Percentiles rank a stretch among this genome's conserved stretches.
phyloP scores from a whole-genome alignment of 176 grass and related monocot genomes.

The Rhipidocladum racemiflorum region DNA sequence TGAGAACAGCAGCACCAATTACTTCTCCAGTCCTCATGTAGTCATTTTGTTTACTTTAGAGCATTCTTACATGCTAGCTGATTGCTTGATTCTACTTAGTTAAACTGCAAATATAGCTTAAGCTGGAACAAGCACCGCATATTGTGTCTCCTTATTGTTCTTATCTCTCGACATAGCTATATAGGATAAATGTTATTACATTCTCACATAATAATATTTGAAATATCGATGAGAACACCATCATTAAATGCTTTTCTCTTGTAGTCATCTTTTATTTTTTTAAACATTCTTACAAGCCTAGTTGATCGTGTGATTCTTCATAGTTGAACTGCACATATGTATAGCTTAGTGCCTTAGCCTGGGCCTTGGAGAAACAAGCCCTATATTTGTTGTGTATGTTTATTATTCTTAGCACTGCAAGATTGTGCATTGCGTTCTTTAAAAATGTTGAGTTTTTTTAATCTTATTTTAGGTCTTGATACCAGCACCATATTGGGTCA shows the following conservation, averaged over 20 bases:
- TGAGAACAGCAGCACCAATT: neutral
- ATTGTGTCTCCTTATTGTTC: neutral
- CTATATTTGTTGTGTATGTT: neutral
- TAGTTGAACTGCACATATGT: too few relatives aligned
- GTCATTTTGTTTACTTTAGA: neutral
- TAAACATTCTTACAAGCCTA: neutral
- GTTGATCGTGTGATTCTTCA: neutral
- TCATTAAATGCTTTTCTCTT: neutral
- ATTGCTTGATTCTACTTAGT: neutral
- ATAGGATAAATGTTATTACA: neutral
- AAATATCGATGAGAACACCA: neutral
- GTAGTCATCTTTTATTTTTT: neutral
- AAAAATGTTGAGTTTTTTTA: slow-evolving; percentile 2
- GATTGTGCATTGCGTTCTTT: neutral
- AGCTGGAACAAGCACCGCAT: neutral
- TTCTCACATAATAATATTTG: slow-evolving; percentile 1
- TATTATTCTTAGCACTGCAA: slow-evolving; percentile 16
- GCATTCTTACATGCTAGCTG: neutral
- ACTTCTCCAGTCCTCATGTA: neutral
- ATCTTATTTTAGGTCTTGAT: slow-evolving; percentile 66
- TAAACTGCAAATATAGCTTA: slow-evolving; percentile 8
- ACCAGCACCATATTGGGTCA: slow-evolving; percentile 90
- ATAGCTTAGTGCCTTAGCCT: neutral
- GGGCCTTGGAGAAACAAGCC: neutral
- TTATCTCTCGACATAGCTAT: neutral